Conservation (phyloP, 1,139 yeast species). For the Sugiyamaella sp. region DNA sequence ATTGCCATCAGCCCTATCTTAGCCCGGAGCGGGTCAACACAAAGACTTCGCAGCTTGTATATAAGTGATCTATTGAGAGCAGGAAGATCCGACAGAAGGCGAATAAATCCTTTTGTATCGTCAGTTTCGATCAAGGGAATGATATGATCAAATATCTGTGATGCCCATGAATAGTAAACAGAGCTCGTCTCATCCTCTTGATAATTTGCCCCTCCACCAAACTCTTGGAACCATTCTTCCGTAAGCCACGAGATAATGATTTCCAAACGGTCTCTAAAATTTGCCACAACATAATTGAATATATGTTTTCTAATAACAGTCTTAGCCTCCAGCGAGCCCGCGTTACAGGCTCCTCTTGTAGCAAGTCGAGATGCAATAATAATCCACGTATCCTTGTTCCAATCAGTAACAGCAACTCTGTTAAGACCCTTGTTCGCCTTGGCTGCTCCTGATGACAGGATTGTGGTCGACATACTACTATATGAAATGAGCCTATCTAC, state of each 20-base stretch:
- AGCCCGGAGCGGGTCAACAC: slow-evolving; percentile 83
- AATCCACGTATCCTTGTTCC: slow-evolving; percentile 80
- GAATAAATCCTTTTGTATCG: slow-evolving; percentile 77
- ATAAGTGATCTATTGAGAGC: slow-evolving; percentile 64
- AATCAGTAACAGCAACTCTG: slow-evolving; percentile 46
- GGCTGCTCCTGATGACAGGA: slow-evolving; percentile 29
- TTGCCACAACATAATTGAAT: slow-evolving; percentile 71
- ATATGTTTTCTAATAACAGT: slow-evolving; percentile 63
- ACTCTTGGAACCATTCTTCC: slow-evolving; percentile 83
- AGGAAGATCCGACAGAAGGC: slow-evolving; percentile 87
- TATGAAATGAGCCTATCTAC: slow-evolving; percentile 38
- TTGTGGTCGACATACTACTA: slow-evolving; percentile 30
- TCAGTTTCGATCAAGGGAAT: slow-evolving; percentile 80
- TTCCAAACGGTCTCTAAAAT: slow-evolving; percentile 73
- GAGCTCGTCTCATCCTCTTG: slow-evolving; percentile 29
- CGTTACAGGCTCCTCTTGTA: slow-evolving; percentile 64
- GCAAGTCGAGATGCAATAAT: slow-evolving; percentile 74
- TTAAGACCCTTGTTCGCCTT: slow-evolving; percentile 37
- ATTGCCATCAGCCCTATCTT: slow-evolving; percentile 76
- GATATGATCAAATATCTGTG: slow-evolving; percentile 71
- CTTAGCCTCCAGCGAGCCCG: slow-evolving; percentile 21
- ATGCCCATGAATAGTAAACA: slow-evolving; percentile 59
- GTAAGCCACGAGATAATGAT: slow-evolving; percentile 90
- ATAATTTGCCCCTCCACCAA: slow-evolving; percentile 17
- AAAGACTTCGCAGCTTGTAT: slow-evolving; percentile 66